Conservation (phyloP, 768 basidiomycete species). For the Russula sp. region DNA sequence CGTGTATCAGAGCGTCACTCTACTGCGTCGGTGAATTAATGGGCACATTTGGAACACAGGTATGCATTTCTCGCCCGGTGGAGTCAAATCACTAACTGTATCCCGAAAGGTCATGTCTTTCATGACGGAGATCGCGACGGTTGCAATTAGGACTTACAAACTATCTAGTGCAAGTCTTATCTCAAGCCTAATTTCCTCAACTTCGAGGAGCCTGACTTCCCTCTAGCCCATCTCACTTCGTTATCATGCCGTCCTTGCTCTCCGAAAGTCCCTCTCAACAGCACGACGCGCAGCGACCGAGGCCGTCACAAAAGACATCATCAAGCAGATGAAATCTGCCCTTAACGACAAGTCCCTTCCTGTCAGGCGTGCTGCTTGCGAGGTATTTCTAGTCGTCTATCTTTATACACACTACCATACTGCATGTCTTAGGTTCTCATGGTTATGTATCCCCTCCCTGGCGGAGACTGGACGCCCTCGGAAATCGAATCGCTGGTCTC, state of each 20-base stretch:
- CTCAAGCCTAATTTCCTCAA: not conserved
- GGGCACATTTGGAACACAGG: conserved; percentile 76
- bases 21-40: conserved; percentile 88
- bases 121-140: conserved; percentile 72
- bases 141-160: conserved; percentile 60
- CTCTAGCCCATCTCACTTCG: conserved; percentile 71
- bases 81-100: not conserved
- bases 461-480: conserved; percentile 45
- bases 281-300: conserved; percentile 85
- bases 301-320: conserved; percentile 63
- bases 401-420: conserved; percentile 12
- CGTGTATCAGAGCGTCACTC: conserved; percentile 60
- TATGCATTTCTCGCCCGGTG: conserved; percentile 31
- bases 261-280: conserved; percentile 71
- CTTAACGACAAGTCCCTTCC: conserved; percentile 78
- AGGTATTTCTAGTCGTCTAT: conserved; percentile 37
- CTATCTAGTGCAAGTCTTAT: conserved; percentile 56
- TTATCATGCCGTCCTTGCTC: conserved; percentile 67
- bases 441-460: conserved; percentile 52
- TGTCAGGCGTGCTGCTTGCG: conserved; percentile 77
- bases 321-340: conserved; percentile 72
- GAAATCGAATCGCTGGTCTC: conserved; percentile 75
- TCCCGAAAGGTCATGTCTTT: conserved; percentile 85
- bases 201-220: conserved; percentile 8
- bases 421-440: conserved; percentile 39